Evolutionary conservation across 2,329 filamentous ascomycete species (phyloP).

Genomic region (Sphaceloma murrayae): DNA sequence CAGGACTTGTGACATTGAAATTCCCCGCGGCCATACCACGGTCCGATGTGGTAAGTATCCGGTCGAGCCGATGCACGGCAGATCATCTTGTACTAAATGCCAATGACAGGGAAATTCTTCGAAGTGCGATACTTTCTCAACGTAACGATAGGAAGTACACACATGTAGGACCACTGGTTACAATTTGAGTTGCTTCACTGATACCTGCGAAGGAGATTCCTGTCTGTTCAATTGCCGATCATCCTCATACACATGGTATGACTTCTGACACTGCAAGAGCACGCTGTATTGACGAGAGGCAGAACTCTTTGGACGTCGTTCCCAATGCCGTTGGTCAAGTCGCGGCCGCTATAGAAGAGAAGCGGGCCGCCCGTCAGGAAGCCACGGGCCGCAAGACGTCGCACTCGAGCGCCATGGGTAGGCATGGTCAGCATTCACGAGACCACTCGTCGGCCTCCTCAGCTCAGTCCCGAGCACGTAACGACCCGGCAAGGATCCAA

Average conservation of each 20-base stretch:
- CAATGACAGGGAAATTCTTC: constrained; percentile 40
- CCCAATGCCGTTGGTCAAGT: constrained; percentile 48
- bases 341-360: constrained; percentile 46
- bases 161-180: constrained; percentile 28
- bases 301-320: constrained; percentile 47
- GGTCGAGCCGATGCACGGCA: no score
- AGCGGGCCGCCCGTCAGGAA: constrained; percentile 25
- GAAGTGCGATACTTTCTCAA: constrained; percentile 49
- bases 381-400: constrained; percentile 16
- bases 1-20: constrained; percentile 41
- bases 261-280: no score
- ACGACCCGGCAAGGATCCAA: constrained; percentile 34
- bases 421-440: background rate
- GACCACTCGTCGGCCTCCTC: constrained; percentile 6
- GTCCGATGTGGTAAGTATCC: constrained; percentile 40
- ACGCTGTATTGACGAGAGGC: no score
- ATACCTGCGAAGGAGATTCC: constrained; percentile 34
- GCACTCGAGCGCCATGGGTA: background rate
- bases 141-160: constrained; percentile 37
- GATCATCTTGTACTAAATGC: constrained; percentile 18
- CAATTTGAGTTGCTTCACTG: constrained; percentile 17
- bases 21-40: constrained; percentile 43
- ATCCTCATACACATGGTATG: constrained; percentile 46
- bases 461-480: constrained; percentile 5
- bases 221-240: constrained; percentile 46